These are phyloP conservation scores for Candida insectorum DNA, from an alignment of 805 yeast genomes.

Conservation along the genomic window DNA sequence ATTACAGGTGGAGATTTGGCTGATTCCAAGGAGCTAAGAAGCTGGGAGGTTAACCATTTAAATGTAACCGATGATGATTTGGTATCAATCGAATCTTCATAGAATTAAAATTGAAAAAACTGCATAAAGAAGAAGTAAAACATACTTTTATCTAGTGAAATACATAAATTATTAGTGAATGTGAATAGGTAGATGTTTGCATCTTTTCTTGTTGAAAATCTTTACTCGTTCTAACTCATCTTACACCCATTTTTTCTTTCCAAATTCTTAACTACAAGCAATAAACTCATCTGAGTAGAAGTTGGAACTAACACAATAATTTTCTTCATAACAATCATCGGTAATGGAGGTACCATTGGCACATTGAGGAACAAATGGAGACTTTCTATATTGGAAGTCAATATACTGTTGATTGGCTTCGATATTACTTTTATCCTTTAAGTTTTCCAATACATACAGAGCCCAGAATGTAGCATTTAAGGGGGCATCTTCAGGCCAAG, in stretches of 20 bases:
- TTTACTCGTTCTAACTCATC: no score
- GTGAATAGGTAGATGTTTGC: no score
- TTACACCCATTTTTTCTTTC: no score
- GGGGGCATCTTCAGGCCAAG: conserved; percentile 60
- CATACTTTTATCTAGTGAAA: no score
- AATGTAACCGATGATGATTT: conserved; percentile 20
- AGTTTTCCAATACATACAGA: conserved; percentile 18
- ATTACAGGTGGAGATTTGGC: conserved; percentile 53
- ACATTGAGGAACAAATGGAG: conserved; percentile 43
- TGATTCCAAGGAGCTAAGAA: conserved; percentile 25
- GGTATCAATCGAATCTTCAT: conserved; percentile 11
- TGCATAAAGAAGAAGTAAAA: conserved; percentile 8
- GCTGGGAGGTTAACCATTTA: conserved; percentile 37
- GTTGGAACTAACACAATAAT: conserved; percentile 17
- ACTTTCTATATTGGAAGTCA: conserved; percentile 44
- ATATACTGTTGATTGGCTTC: conserved; percentile 48
- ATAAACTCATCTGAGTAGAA: conserved; percentile 2
- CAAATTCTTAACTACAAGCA: no score
- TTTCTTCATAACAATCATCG: conserved; percentile 17
- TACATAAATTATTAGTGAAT: no score
- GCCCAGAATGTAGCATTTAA: conserved; percentile 68
- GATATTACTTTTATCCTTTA: conserved; percentile 38
- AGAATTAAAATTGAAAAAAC: conserved; percentile 1
- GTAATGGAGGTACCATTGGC: conserved; percentile 20
- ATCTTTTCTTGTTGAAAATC: no score